Evolutionary conservation across 306 rosid genomes (phyloP), one percentile per base, ranked within the genome.

Genomic region (Canavalia ensiformis): DNA sequence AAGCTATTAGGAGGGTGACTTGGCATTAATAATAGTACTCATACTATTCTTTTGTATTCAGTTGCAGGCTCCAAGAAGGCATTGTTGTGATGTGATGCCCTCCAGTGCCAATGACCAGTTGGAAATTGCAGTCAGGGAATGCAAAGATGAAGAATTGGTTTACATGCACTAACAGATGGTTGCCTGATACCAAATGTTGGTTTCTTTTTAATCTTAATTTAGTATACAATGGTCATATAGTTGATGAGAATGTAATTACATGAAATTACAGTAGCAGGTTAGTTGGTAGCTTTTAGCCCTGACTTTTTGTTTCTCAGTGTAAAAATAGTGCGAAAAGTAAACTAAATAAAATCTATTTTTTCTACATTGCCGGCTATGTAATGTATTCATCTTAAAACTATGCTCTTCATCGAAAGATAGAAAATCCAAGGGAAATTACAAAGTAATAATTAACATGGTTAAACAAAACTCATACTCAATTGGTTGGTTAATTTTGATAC

Each of bases 1-100:
- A 18, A 18, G 31, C 13, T 65, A 11, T 30, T 13, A 34, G 37
- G 74, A 74, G 7, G 11, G 67, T 65, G 50, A 10, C 67, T 34
- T 67, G 3, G 82, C 44, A 50, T 75, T 51, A 39, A 33, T 76
- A 45, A 44, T 64, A 56, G 54, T 63, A 46, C 80, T 85, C 28
- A 63, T 8, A 51, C 5, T 12, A 7, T 33, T 76, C n/a, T 77
- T 71, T 80, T 80, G 69, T 55, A 47, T 79, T 82, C 93, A 93
- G 97, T 85, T 93, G 94, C 86, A 81, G 84, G 97, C 99, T 50
- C 98, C 93, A 28, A 90, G 99, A 80, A 90, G 98, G 83, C 98
- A 95, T 2, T 93, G 99, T 34, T 95, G 99, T 74, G 93, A 93
- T 55, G 87, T 95, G 33, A 65, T 90, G 81, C 89, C 92, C 49